phyloP scores from a whole-genome alignment of 2,329 filamentous ascomycete genomes.

The Xylariomycetidae sp. region DNA sequence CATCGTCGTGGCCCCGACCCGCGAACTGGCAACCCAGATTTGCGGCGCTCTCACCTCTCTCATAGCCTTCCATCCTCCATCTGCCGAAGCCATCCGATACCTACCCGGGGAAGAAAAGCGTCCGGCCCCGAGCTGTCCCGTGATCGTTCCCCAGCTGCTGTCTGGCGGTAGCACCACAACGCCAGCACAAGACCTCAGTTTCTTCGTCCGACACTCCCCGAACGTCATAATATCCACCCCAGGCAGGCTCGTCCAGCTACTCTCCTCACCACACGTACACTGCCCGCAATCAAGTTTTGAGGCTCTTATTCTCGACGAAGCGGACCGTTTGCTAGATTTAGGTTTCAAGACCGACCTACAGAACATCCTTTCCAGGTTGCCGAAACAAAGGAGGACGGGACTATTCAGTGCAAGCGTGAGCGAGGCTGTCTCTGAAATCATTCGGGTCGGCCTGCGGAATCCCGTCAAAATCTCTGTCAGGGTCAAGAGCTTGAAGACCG shows the following conservation, averaged over 20 bases:
- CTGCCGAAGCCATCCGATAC: conserved; percentile 57
- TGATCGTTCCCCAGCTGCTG: conserved; percentile 79
- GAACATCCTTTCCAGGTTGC: conserved; percentile 73
- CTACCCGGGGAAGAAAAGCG: conserved; percentile 52
- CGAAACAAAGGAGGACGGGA: conserved; percentile 89
- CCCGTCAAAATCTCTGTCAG: conserved; percentile 93
- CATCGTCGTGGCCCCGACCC: conserved; percentile 87
- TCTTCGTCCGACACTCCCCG: conserved; percentile 76
- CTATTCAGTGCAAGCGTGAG: conserved; percentile 95
- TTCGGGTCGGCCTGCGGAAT: conserved; percentile 59
- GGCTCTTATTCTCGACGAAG: conserved; percentile 87
- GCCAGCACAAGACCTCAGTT: conserved; percentile 77
- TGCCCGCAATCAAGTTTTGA: conserved; percentile 87
- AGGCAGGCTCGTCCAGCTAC: conserved; percentile 78
- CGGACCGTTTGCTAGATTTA: conserved; percentile 84
- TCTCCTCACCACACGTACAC: conserved; percentile 81
- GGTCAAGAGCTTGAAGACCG: conserved; percentile 67
- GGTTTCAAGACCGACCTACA: conserved; percentile 91
- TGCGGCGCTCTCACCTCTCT: conserved; percentile 72
- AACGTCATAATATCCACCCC: conserved; percentile 90
- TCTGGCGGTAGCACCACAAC: conserved; percentile 74
- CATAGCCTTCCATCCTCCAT: conserved; percentile 76
- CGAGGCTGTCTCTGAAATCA: conserved; percentile 88
- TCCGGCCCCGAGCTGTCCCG: conserved; percentile 37
- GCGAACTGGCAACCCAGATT: conserved; percentile 89